phyloP scores from a whole-genome alignment of 1,284 basidiomycete genomes.

The Ceratobasidium papillatum region DNA sequence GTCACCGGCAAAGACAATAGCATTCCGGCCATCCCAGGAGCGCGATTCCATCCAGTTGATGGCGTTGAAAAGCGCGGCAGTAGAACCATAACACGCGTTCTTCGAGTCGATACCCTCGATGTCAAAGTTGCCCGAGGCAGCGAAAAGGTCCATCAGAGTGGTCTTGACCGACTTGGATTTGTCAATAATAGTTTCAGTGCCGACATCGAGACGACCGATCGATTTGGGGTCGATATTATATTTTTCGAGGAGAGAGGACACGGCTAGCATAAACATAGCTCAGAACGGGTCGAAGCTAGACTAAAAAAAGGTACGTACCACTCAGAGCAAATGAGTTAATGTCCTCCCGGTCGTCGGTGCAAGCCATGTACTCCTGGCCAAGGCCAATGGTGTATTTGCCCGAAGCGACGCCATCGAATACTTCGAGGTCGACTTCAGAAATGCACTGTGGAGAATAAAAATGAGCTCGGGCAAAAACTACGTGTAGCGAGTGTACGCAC shows the following conservation, averaged over 20 bases:
- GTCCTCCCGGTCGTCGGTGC: constrained; percentile 96
- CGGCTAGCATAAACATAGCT: constrained; percentile 92
- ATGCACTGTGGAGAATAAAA: constrained; percentile 77
- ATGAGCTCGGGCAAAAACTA: constrained; percentile 27
- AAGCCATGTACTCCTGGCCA: constrained; percentile 98
- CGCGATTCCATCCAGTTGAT: constrained; percentile 94
- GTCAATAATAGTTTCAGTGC: constrained; percentile 99
- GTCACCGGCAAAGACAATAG: constrained; percentile 96
- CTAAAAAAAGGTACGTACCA: constrained; percentile 63
- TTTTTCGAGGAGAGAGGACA: constrained; percentile 88
- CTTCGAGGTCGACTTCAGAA: constrained; percentile 94
- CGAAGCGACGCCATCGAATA: constrained; percentile 92
- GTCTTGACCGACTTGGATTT: constrained; percentile 99
- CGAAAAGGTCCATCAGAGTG: constrained; percentile 97
- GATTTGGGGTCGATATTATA: constrained; percentile 96
- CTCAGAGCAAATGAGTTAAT: constrained; percentile 98
- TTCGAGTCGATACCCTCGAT: constrained; percentile 99
- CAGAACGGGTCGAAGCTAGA: constrained; percentile 71
- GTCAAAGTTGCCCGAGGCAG: constrained; percentile 90
- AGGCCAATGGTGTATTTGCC: constrained; percentile 99
- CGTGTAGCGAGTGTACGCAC: constrained; percentile 59
- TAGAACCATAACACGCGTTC: constrained; percentile 99
- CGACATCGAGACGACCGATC: constrained; percentile 97
- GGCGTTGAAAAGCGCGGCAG: constrained; percentile 77
- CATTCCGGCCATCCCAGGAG: constrained; percentile 99